These are phyloP conservation scores for Periglandula ipomoeae DNA, from an alignment of 2,329 filamentous ascomycete species.

Conservation along the genomic window DNA sequence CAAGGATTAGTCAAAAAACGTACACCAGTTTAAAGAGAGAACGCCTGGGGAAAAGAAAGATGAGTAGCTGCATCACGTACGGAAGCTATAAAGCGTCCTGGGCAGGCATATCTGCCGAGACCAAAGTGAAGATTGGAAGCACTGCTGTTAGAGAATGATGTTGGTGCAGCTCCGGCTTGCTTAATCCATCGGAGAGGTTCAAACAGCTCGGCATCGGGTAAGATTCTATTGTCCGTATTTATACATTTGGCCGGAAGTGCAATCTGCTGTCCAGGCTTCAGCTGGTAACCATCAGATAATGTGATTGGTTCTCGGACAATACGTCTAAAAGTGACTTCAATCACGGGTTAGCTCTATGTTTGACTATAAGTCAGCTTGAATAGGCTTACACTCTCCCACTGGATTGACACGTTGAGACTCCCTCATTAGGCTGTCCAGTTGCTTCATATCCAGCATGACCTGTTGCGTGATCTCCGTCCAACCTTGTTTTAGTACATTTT, in stretches of 20 bases:
- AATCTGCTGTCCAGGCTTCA: slow-evolving; percentile 10
- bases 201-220: slow-evolving; percentile 6
- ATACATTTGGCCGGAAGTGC: slow-evolving; percentile 8
- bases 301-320: slow-evolving; percentile 8
- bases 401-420: slow-evolving; percentile 14
- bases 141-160: slow-evolving; percentile 10
- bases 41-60: not conserved
- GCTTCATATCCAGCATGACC: slow-evolving; percentile 13
- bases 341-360: not conserved
- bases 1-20: not conserved
- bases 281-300: slow-evolving; percentile 9
- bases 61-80: slow-evolving; percentile 3
- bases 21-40: not conserved
- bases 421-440: slow-evolving; percentile 14
- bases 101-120: slow-evolving; percentile 12
- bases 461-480: slow-evolving; percentile 10
- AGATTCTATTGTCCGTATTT: slow-evolving; percentile 5
- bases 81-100: slow-evolving; percentile 12
- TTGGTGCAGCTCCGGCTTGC: slow-evolving; percentile 1
- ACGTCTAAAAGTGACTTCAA: slow-evolving; percentile 11
- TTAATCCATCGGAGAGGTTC: slow-evolving; percentile 8
- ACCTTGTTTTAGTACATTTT: slow-evolving; percentile 3
- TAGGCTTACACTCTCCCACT: slow-evolving; percentile 10
- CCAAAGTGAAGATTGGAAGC: slow-evolving; percentile 12
- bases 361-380: not conserved